Percentiles rank a stretch among this genome's conserved stretches.
Evolutionary conservation across 2,329 filamentous ascomycete species (phyloP).

Genomic region (Ophiostoma australiae): DNA sequence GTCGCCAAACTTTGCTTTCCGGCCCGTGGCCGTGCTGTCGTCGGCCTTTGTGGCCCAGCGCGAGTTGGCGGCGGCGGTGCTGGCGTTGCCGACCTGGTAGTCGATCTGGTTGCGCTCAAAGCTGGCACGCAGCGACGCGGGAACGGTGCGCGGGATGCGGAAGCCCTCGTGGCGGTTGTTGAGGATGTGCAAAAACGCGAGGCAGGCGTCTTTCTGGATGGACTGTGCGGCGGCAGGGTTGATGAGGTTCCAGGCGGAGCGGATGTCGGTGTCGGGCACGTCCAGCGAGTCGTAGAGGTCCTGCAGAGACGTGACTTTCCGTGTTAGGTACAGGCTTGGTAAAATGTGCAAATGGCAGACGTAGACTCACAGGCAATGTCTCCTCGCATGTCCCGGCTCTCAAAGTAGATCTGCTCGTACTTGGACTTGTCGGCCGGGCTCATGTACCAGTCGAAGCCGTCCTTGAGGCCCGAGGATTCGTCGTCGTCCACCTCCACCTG

Average conservation of each 20-base stretch:
- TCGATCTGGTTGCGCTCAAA: slow-evolving; percentile 97
- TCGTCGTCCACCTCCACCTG: slow-evolving; percentile 63
- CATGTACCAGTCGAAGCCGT: slow-evolving; percentile 99
- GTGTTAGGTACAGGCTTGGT: neutral
- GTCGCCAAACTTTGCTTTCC: slow-evolving; percentile 96
- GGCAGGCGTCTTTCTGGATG: slow-evolving; percentile 90
- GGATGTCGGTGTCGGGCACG: slow-evolving; percentile 70
- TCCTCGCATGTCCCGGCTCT: slow-evolving; percentile 81
- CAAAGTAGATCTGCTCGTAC: slow-evolving; percentile 95
- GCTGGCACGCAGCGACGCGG: slow-evolving; percentile 79
- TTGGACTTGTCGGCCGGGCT: slow-evolving; percentile 82
- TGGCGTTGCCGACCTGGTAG: slow-evolving; percentile 80
- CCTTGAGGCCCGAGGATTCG: slow-evolving; percentile 78
- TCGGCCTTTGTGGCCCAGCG: slow-evolving; percentile 76
- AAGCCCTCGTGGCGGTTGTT: slow-evolving; percentile 94
- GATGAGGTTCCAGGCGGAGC: slow-evolving; percentile 93
- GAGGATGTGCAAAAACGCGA: slow-evolving; percentile 94
- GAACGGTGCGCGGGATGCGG: slow-evolving; percentile 86
- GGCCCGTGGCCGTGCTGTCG: slow-evolving; percentile 75
- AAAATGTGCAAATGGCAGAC: neutral
- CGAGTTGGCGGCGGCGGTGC: slow-evolving; percentile 51
- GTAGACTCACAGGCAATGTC: slow-evolving; percentile 56
- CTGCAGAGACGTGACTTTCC: slow-evolving; percentile 60
- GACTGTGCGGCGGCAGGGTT: slow-evolving; percentile 78
- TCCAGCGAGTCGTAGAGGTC: slow-evolving; percentile 80